Evolutionary conservation across 2,329 filamentous ascomycete genomes (phyloP), one percentile per base, ranked within the genome.

Genomic region (Furcasterigmium furcatum): DNA sequence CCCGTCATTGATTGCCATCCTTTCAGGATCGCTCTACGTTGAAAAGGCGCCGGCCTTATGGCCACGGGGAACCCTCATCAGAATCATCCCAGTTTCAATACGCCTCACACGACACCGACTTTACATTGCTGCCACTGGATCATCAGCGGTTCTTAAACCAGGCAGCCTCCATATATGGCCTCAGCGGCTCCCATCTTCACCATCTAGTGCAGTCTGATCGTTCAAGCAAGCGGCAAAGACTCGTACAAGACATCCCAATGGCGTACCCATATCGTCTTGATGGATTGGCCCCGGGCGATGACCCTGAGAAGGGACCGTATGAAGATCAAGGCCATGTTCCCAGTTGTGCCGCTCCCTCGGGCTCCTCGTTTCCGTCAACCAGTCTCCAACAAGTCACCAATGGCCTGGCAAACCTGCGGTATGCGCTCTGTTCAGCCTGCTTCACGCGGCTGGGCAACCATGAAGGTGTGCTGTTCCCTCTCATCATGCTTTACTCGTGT

Each of bases 11-110:
- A 72, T 64, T 53, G 45, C 58, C 55, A 40, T 57, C 50, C 36
- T 8, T 24, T 45, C 58, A 64, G 62, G 58, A 62, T 46, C 46
- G 50, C 50, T 55, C 55, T 52, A 61, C 63, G 55, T 59, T 67
- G 52, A 73, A 68, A 61, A 73, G 70, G 61, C 70, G 71, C 47
- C 67, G 70, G 62, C 63, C 64, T 52, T 65, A 67, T 56, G 61
- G 59, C 58, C 60, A 62, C 47, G 66, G 64, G 49, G 65, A 66
- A 53, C 57, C 62, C 61, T 54, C 55, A 29, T 24, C 30, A 52
- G 65, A 63, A 54, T 59, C 57, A 49, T 54, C 62, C 55, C 64
- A 67, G 54, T 19, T 36, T 18, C 55, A 52, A 42, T 45, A 53
- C 46, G 49, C 57, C 57, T 43, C 58, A 55, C 42, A 38, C 38